phyloP scores from a whole-genome alignment of 1,284 basidiomycete species.

The Veloboletus limbatus region DNA sequence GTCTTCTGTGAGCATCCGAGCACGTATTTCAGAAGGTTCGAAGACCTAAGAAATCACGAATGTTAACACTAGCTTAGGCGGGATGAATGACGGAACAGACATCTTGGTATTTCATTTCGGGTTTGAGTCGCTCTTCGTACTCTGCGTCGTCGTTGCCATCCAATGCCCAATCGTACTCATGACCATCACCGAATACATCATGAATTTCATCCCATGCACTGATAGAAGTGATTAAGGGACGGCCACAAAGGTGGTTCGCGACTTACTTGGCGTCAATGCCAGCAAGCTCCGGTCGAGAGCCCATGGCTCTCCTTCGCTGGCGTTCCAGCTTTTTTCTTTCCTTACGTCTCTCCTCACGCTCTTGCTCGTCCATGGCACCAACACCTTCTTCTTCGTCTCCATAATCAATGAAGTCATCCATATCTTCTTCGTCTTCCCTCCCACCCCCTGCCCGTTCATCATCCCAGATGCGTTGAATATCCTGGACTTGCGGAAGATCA shows the following conservation, averaged over 20 bases:
- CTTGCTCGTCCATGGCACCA: conserved; percentile 67
- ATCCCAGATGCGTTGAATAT: conserved; percentile 83
- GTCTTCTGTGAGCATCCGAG: conserved; percentile 88
- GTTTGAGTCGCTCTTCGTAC: conserved; percentile 57
- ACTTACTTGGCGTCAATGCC: conserved; percentile 87
- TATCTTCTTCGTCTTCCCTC: conserved; percentile 72
- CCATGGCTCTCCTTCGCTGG: conserved; percentile 59
- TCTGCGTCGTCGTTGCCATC: conserved; percentile 70
- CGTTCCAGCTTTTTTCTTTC: conserved; percentile 65
- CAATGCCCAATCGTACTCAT: conserved; percentile 95
- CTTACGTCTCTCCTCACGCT: conserved; percentile 68
- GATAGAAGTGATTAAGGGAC: conserved; percentile 21
- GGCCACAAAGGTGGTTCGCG: conserved; percentile 1
- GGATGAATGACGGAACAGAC: conserved; percentile 46
- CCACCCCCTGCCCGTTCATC: conserved; percentile 64
- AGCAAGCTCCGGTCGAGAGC: conserved; percentile 70
- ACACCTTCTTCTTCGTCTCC: conserved; percentile 81
- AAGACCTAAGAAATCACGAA: conserved; percentile 70
- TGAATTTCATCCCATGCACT: conserved; percentile 97
- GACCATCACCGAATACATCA: conserved; percentile 96
- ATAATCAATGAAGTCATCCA: conserved; percentile 91
- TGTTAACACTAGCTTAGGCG: conserved; percentile 10
- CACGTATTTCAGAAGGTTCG: conserved; percentile 95
- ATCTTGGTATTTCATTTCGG: conserved; percentile 86
- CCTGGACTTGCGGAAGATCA: conserved; percentile 53